Conservation (phyloP, 1,284 basidiomycete genomes). For the Afroboletus lepidellus region DNA sequence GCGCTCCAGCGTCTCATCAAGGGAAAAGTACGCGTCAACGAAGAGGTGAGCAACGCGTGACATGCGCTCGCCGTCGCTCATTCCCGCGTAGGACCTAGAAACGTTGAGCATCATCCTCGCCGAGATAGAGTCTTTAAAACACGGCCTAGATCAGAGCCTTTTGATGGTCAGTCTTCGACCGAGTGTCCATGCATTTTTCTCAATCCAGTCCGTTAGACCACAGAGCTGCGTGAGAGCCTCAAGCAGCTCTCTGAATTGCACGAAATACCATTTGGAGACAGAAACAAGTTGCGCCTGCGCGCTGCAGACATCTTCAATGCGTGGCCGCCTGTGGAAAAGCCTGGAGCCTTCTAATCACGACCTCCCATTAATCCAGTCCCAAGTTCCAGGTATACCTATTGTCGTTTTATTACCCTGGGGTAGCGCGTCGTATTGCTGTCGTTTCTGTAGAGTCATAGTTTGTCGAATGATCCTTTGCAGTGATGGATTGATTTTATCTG, state of each 20-base stretch:
- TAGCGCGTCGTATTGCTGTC: background rate
- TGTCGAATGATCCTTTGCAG: background rate
- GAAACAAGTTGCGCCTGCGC: slow-evolving; percentile 27
- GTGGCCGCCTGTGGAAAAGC: slow-evolving; percentile 9
- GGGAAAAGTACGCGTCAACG: slow-evolving; percentile 26
- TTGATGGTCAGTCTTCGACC: slow-evolving; percentile 17
- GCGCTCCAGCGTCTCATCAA: slow-evolving; percentile 32
- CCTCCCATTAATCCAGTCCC: background rate
- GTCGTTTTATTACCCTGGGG: background rate
- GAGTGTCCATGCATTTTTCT: background rate
- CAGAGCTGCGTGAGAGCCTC: slow-evolving; percentile 17
- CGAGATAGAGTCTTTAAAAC: slow-evolving; percentile 30
- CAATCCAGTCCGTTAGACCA: slow-evolving; percentile 10
- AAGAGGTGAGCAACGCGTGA: slow-evolving; percentile 21
- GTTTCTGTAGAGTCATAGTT: background rate
- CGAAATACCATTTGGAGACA: slow-evolving; percentile 33
- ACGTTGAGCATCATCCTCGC: slow-evolving; percentile 28
- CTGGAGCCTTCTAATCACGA: background rate
- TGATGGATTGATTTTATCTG: slow-evolving; percentile 4
- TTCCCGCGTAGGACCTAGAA: slow-evolving; percentile 21
- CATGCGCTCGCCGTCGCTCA: background rate
- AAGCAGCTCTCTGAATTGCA: slow-evolving; percentile 26
- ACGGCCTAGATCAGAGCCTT: slow-evolving; percentile 4
- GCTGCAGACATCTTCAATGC: slow-evolving; percentile 17
- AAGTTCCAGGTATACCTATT: slow-evolving; percentile 6